Base-by-base conservation (phyloP, 306 rosid species). In the Cucurbita pepo region DNA sequence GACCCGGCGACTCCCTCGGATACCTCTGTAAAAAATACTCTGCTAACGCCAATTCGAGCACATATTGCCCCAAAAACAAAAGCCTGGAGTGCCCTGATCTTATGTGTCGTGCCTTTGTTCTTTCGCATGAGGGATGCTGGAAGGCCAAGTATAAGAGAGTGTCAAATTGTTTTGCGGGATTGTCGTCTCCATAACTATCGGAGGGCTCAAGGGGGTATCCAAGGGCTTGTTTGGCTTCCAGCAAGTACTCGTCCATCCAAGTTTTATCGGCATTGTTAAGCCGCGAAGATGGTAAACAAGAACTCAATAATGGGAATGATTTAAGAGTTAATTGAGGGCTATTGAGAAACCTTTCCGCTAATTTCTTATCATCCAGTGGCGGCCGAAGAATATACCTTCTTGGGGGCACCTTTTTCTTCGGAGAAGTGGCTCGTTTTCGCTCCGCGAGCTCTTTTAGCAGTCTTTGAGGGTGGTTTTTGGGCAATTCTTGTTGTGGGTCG, bases 1-100 rank as follows among this genome's bases (percentile, higher is more conserved):
- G 99, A 75, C 95, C 97, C 1, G 99, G 99, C 7, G 95, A 82
- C 79, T 94, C 99, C 85, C 92, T 89, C 21, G 99, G 99, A 85
- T 91, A 94, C 76, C 96, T 80, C 86, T 91, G 99, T 85, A 94
- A 77, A 79, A 89, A 94, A 38, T 74, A 88, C 83, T 94, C 99
- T 0, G 88, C 89, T 22, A 94, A 50, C 2, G 89, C 92, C 84
- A 91, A 73, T 53, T 94, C 96, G 34, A 94, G 83, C 75, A 89
- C 97, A 81, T 82, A 91, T 80, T 91, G 95, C 36, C 99, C 99
- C 77, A 94, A n/a, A 75, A 94, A 91, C 71, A 75, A 55, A 71
- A 94, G 74, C 85, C 99, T 86, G 4, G 99, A 82, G 74, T 94
- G 99, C 72, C 92, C 99, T 4, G 86, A 81, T 63, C 89, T 71